Evolutionary conservation across 2,329 filamentous ascomycete genomes (phyloP).

Genomic region (Neofusicoccum kwambonambiense): DNA sequence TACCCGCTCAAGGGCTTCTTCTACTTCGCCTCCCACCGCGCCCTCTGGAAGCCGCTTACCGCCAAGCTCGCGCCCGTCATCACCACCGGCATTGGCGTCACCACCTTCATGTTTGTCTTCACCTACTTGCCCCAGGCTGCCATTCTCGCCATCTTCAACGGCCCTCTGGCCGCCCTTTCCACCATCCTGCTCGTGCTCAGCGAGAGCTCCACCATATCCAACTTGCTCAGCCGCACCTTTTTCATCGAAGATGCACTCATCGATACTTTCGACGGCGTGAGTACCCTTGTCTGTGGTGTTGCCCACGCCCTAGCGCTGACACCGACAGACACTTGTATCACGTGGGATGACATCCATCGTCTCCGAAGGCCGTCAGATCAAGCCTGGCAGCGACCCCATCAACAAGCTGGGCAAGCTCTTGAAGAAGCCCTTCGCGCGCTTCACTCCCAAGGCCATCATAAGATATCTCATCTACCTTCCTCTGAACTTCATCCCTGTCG

Average conservation of each 20-base stretch:
- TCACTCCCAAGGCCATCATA: slow-evolving; percentile 61
- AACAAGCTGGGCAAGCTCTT: slow-evolving; percentile 57
- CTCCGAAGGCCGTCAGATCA: slow-evolving; percentile 70
- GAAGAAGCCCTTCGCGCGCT: slow-evolving; percentile 54
- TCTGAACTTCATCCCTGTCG: slow-evolving; percentile 87
- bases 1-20: slow-evolving; percentile 74
- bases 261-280: slow-evolving; percentile 80
- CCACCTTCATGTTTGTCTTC: slow-evolving; percentile 80
- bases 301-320: not conserved
- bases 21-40: slow-evolving; percentile 58
- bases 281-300: slow-evolving; percentile 4
- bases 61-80: slow-evolving; percentile 62
- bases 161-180: slow-evolving; percentile 73
- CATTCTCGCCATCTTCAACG: slow-evolving; percentile 79
- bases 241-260: slow-evolving; percentile 78
- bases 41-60: slow-evolving; percentile 59
- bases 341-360: slow-evolving; percentile 63
- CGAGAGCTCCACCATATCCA: slow-evolving; percentile 51
- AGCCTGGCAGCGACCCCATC: slow-evolving; percentile 53
- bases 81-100: slow-evolving; percentile 68
- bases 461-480: slow-evolving; percentile 83
- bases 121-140: slow-evolving; percentile 84
- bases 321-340: slow-evolving; percentile 48
- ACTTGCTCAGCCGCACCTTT: slow-evolving; percentile 64
- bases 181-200: slow-evolving; percentile 64